Percentiles rank a stretch among this genome's conserved stretches.
phyloP scores from a whole-genome alignment of 2,329 filamentous ascomycete genomes.

The Pseudogymnoascus sp. region DNA sequence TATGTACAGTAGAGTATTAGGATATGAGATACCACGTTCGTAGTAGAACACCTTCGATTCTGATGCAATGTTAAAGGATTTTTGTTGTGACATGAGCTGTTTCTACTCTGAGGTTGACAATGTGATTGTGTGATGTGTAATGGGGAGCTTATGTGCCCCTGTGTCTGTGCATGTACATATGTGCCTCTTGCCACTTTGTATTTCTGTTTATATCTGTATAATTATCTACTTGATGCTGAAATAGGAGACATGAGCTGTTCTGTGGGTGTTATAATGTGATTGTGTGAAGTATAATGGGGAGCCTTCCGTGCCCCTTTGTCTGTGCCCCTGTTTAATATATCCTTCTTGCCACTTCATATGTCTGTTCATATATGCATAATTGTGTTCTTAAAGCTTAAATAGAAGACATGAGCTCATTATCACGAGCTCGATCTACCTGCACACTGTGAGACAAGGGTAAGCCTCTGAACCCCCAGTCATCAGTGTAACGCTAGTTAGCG shows the following conservation, averaged over 20 bases:
- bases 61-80: conserved; percentile 1
- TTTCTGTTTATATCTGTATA: too few relatives aligned
- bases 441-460: conserved; percentile 1
- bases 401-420: background rate
- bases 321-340: background rate
- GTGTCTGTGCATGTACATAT: background rate
- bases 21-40: conserved; percentile 11
- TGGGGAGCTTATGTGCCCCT: background rate
- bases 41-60: conserved; percentile 11
- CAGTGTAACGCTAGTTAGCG: background rate
- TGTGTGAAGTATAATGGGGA: background rate
- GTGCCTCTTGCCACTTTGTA: background rate
- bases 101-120: background rate
- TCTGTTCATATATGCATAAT: background rate
- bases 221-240: too few relatives aligned
- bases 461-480: background rate
- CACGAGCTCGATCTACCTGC: background rate
- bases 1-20: conserved; percentile 12
- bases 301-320: background rate
- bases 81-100: background rate
- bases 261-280: background rate
- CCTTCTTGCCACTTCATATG: background rate
- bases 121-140: background rate
- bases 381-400: background rate
- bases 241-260: background rate